Percentiles rank a stretch among this genome's conserved stretches.
Evolutionary conservation across 345 rosid genomes (phyloP).

Genomic region (Heritiera littoralis): DNA sequence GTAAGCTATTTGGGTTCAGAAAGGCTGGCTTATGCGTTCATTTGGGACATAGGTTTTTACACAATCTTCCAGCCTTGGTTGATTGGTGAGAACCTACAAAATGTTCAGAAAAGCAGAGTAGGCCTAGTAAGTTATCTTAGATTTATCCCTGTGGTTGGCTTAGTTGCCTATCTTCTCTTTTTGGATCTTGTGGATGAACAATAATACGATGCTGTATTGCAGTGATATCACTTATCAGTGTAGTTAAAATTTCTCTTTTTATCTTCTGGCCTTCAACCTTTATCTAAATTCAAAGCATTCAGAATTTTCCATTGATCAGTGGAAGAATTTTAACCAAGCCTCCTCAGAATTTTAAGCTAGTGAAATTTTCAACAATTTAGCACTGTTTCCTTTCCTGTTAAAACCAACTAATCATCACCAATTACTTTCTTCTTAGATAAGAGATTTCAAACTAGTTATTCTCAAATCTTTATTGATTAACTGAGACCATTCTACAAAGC

Average conservation of each 20-base stretch:
- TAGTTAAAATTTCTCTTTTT: no score
- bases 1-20: constrained; percentile 74
- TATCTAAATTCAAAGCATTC: no score
- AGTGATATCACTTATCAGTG: no score
- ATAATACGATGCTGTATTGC: no score
- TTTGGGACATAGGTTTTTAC: constrained; percentile 87
- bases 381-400: no score
- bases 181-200: constrained; percentile 50
- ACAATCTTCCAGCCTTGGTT: constrained; percentile 94
- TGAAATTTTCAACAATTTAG: no score
- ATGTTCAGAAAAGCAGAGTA: constrained; percentile 54
- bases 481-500: background rate
- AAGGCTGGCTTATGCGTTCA: constrained; percentile 87
- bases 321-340: no score
- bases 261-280: no score
- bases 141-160: constrained; percentile 82
- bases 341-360: no score
- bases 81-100: constrained; percentile 77
- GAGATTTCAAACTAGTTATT: background rate
- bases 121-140: constrained; percentile 58
- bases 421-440: background rate
- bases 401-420: no score
- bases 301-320: no score
- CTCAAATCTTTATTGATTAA: background rate
- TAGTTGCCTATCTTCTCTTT: constrained; percentile 63